These are phyloP conservation scores for Nematocida sp. DNA, from an alignment of 371 early-diverging fungal genomes.

Conservation along the genomic window DNA sequence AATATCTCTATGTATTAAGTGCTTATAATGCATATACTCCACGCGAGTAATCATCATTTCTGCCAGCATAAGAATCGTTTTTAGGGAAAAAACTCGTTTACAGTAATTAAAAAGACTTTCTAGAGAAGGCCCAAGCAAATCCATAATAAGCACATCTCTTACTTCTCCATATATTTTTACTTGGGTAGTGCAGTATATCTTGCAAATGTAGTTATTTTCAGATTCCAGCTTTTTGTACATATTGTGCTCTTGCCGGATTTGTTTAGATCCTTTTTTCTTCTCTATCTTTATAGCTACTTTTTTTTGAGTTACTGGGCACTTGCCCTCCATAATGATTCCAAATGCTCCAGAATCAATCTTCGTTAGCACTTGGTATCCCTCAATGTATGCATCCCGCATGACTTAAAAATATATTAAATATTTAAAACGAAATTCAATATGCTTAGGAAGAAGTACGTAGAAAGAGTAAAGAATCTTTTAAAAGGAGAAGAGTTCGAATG, in stretches of 20 bases:
- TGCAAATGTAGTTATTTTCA: conserved; percentile 62
- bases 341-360: conserved; percentile 97
- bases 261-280: conserved; percentile 62
- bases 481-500: conserved; percentile 68
- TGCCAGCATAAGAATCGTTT: conserved; percentile 90
- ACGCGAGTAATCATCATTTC: conserved; percentile 79
- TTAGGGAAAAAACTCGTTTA: conserved; percentile 87
- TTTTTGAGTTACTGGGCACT: conserved; percentile 64
- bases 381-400: conserved; percentile 75
- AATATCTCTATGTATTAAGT: conserved; percentile 93
- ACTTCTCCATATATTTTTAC: conserved; percentile 56
- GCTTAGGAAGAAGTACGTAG: conserved; percentile 61
- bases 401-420: conserved; percentile 17
- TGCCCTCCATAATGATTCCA: conserved; percentile 91
- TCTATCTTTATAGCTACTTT: conserved; percentile 71
- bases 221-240: conserved; percentile 68
- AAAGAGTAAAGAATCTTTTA: conserved; percentile 54
- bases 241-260: conserved; percentile 69
- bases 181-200: conserved; percentile 68
- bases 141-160: conserved; percentile 75
- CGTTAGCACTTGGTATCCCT: conserved; percentile 82
- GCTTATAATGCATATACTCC: conserved; percentile 90
- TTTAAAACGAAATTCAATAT: conserved; percentile 42
- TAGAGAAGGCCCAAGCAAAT: conserved; percentile 90
- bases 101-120: conserved; percentile 96